Percentiles rank a stretch among this genome's conserved stretches.
These are phyloP conservation scores for Moelleriella libera DNA, from an alignment of 2,329 filamentous ascomycete species.

Conservation along the genomic window DNA sequence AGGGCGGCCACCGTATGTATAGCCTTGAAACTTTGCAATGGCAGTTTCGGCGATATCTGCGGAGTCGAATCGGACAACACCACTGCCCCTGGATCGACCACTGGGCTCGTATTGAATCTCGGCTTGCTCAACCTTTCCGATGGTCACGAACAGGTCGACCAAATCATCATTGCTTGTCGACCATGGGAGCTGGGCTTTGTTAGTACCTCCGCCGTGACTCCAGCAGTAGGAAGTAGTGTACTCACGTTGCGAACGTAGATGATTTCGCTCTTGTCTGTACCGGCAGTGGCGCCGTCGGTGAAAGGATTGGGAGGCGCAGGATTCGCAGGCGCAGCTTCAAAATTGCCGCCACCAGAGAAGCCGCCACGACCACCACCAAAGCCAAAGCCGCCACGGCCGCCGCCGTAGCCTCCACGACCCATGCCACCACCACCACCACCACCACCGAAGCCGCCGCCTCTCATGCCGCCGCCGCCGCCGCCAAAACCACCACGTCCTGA, in stretches of 20 bases:
- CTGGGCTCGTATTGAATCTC: slow-evolving; percentile 98
- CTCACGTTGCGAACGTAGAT: slow-evolving; percentile 97
- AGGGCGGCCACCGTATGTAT: slow-evolving; percentile 91
- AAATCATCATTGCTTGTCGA: slow-evolving; percentile 97
- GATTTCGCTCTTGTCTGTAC: slow-evolving; percentile 65
- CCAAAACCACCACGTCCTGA: slow-evolving; percentile 45
- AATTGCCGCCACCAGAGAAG: slow-evolving; percentile 28
- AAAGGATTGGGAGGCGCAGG: slow-evolving; percentile 67
- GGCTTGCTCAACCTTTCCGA: slow-evolving; percentile 95
- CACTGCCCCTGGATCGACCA: slow-evolving; percentile 84
- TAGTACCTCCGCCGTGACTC: slow-evolving; percentile 3
- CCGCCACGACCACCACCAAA: slow-evolving; percentile 23
- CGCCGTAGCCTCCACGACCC: slow-evolving; percentile 31
- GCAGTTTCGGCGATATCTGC: slow-evolving; percentile 79
- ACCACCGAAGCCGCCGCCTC: slow-evolving; percentile 23
- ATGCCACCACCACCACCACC: slow-evolving; percentile 18
- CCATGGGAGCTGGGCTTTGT: slow-evolving; percentile 66
- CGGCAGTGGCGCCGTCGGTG: slow-evolving; percentile 81
- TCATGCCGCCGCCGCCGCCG: slow-evolving; percentile 36
- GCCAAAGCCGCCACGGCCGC: slow-evolving; percentile 20
- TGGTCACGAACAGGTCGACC: slow-evolving; percentile 91
- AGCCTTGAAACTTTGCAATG: slow-evolving; percentile 94
- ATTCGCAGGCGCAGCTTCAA: slow-evolving; percentile 33
- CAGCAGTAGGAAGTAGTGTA: slow-evolving; percentile 8
- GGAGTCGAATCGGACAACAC: slow-evolving; percentile 87